phyloP scores from a whole-genome alignment of 2,329 filamentous ascomycete genomes.

The Penicillium sp. region DNA sequence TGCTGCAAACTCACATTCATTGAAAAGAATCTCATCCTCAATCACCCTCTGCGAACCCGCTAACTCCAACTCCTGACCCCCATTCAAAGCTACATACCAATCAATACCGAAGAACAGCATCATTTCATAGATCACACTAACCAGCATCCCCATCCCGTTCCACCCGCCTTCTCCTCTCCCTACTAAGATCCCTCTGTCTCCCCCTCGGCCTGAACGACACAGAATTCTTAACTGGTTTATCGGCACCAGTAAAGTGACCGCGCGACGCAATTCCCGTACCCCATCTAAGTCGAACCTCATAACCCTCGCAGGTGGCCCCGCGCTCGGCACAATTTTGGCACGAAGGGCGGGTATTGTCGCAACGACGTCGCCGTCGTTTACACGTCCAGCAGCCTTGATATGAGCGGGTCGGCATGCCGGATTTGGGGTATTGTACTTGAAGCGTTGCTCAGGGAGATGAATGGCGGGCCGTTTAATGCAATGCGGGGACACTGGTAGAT shows the following conservation, averaged over 20 bases:
- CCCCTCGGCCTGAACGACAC: slow-evolving; percentile 25
- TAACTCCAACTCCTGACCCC: not conserved
- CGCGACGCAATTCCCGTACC: slow-evolving; percentile 33
- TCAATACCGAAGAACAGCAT: not conserved
- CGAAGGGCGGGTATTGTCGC: slow-evolving; percentile 26
- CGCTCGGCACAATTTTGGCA: slow-evolving; percentile 26
- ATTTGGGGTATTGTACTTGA: slow-evolving; percentile 1
- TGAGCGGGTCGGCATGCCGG: slow-evolving; percentile 32
- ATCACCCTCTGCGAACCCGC: not conserved
- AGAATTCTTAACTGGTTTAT: slow-evolving; percentile 25
- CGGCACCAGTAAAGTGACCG: slow-evolving; percentile 30
- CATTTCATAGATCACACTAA: not conserved
- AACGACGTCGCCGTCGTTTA: slow-evolving; percentile 28
- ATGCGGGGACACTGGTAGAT: not conserved
- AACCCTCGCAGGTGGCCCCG: slow-evolving; percentile 29
- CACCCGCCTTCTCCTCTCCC: slow-evolving; percentile 13
- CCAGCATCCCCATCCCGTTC: not conserved
- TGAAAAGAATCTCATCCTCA: slow-evolving; percentile 20
- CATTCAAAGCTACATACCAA: not conserved
- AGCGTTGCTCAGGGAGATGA: not conserved
- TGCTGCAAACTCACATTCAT: slow-evolving; percentile 20
- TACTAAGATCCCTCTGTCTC: slow-evolving; percentile 24
- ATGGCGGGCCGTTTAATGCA: not conserved
- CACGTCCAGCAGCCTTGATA: slow-evolving; percentile 33
- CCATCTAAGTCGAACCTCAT: slow-evolving; percentile 32